A percentile compares a stretch with the other conserved stretches of the same genome.
These are phyloP conservation scores for Paraphoma sp. DNA, from an alignment of 2,329 filamentous ascomycete species.

Conservation along the genomic window DNA sequence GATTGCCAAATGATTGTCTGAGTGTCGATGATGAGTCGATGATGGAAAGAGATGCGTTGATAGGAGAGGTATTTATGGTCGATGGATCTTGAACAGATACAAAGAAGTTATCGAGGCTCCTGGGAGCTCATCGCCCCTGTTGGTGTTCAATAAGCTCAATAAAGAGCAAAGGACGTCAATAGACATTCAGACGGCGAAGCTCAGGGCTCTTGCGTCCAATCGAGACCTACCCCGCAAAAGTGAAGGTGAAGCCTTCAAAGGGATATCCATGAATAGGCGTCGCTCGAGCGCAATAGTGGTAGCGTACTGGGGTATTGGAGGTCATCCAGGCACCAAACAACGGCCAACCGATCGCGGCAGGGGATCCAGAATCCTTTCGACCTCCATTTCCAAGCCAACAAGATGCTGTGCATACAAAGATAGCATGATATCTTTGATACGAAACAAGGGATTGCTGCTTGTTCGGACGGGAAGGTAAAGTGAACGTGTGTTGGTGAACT, in stretches of 20 bases:
- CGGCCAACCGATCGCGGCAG: not conserved
- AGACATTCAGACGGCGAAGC: constrained; percentile 6
- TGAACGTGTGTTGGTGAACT: constrained; percentile 18
- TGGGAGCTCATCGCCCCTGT: not conserved
- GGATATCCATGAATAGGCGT: constrained; percentile 12
- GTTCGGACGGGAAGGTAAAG: constrained; percentile 11
- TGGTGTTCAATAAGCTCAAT: constrained; percentile 8
- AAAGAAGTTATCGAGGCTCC: not conserved
- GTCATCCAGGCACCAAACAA: constrained; percentile 6
- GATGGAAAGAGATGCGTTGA: constrained; percentile 6
- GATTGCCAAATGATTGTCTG: constrained; percentile 5
- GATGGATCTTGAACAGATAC: not conserved
- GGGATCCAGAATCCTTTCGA: constrained; percentile 11
- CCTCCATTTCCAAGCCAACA: constrained; percentile 4
- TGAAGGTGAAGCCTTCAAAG: constrained; percentile 21
- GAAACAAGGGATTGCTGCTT: constrained; percentile 21
- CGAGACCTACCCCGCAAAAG: constrained; percentile 3
- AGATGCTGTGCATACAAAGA: constrained; percentile 17
- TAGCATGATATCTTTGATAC: constrained; percentile 1
- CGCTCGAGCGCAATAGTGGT: constrained; percentile 4
- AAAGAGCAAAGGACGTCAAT: constrained; percentile 17
- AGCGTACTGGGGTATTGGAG: not conserved
- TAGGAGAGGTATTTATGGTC: constrained; percentile 14
- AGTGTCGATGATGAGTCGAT: constrained; percentile 14
- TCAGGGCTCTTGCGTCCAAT: constrained; percentile 14